phyloP scores from a whole-genome alignment of 1,139 yeast species.

The Yamadazyma pseudoaaseri region DNA sequence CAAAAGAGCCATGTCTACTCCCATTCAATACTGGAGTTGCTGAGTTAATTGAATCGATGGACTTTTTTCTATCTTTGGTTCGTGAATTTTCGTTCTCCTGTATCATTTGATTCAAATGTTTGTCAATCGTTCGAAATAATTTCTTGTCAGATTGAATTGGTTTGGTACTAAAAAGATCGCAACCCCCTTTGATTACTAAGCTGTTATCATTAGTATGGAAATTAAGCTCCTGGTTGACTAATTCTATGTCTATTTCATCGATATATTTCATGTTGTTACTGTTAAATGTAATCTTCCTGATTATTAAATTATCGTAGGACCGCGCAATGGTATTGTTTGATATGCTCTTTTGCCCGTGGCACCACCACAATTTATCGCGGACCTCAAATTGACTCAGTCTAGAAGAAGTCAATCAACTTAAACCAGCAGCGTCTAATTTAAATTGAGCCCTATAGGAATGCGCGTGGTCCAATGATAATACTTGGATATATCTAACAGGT shows the following conservation, averaged over 20 bases:
- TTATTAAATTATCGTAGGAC: too few species aligned
- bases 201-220: conserved; percentile 88
- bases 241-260: conserved; percentile 87
- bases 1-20: conserved; percentile 3
- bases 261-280: conserved; percentile 54
- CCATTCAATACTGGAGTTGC: conserved; percentile 25
- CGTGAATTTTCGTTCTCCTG: conserved; percentile 54
- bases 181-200: conserved; percentile 73
- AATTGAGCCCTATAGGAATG: not conserved
- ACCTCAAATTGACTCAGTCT: too few species aligned
- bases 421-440: not conserved
- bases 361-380: not conserved
- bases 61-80: conserved; percentile 38
- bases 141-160: conserved; percentile 89
- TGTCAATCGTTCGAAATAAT: conserved; percentile 82
- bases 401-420: too few species aligned
- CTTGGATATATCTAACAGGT: conserved; percentile 27
- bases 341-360: not conserved
- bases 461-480: conserved; percentile 15
- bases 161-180: conserved; percentile 92
- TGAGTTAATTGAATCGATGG: conserved; percentile 36
- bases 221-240: conserved; percentile 81
- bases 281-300: too few species aligned
- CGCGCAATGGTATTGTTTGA: too few species aligned
- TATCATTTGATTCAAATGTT: conserved; percentile 66